Evolutionary conservation across 768 basidiomycete genomes (phyloP).

Genomic region (Nevesoporus exiguus): DNA sequence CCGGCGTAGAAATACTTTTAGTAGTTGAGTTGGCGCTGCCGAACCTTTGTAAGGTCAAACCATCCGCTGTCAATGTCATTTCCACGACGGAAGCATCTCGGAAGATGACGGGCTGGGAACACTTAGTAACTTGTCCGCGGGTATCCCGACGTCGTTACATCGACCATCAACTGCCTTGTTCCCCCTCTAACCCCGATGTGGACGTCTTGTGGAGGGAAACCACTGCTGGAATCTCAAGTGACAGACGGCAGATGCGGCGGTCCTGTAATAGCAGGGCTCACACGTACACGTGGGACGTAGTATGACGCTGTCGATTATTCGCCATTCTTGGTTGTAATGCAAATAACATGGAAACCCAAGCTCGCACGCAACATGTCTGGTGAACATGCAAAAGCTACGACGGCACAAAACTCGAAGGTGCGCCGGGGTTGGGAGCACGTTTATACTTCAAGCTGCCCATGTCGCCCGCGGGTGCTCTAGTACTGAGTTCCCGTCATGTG

Average conservation of each 20-base stretch:
- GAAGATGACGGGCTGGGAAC: neutral
- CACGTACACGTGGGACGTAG: neutral
- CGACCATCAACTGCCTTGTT: neutral
- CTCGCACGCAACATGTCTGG: neutral
- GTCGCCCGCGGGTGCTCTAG: neutral
- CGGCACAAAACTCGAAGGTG: neutral
- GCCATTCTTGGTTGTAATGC: neutral
- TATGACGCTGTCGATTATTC: neutral
- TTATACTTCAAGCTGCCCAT: neutral
- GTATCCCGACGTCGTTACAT: no score
- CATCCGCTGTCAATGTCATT: no score
- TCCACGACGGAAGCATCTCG: neutral
- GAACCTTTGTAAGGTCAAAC: no score
- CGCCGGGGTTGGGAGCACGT: neutral
- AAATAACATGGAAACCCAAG: neutral
- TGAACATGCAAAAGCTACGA: neutral
- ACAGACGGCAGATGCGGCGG: neutral
- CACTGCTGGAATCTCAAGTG: neutral
- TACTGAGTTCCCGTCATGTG: neutral
- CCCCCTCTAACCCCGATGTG: constrained; percentile 17
- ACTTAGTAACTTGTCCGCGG: no score
- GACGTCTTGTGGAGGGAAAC: neutral
- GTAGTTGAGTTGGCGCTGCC: neutral
- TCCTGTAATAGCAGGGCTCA: neutral
- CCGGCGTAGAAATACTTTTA: constrained; percentile 2